Conservation (phyloP, 2,329 filamentous ascomycete species). For the Sodiomyces alkalinus region DNA sequence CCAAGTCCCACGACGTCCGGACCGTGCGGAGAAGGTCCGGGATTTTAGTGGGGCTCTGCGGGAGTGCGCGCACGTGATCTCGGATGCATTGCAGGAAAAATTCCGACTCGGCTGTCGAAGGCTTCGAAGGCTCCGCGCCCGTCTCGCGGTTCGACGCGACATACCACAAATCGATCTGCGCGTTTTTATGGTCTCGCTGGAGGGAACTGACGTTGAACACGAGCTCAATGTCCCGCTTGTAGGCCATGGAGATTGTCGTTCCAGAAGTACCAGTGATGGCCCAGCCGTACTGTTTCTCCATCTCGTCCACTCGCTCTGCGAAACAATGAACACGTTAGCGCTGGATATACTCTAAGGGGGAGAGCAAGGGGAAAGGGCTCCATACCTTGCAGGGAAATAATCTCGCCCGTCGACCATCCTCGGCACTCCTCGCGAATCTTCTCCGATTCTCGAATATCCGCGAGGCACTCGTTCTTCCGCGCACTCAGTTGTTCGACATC, state of each 20-base stretch:
- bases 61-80: slow-evolving; percentile 47
- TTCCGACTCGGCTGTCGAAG: slow-evolving; percentile 49
- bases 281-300: slow-evolving; percentile 59
- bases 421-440: slow-evolving; percentile 74
- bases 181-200: slow-evolving; percentile 26
- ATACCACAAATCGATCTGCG: slow-evolving; percentile 54
- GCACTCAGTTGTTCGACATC: slow-evolving; percentile 46
- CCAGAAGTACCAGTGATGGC: slow-evolving; percentile 49
- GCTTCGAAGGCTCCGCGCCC: slow-evolving; percentile 35
- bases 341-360: too few species aligned
- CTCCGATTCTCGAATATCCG: slow-evolving; percentile 71
- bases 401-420: slow-evolving; percentile 75
- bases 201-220: slow-evolving; percentile 55
- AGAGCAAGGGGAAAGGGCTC: not conserved
- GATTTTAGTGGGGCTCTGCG: slow-evolving; percentile 40
- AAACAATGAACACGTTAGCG: slow-evolving; percentile 15
- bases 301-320: slow-evolving; percentile 44
- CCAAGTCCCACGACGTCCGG: slow-evolving; percentile 50
- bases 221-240: slow-evolving; percentile 56
- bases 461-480: slow-evolving; percentile 52
- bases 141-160: slow-evolving; percentile 42
- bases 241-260: slow-evolving; percentile 56
- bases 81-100: slow-evolving; percentile 64
- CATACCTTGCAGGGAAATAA: slow-evolving; percentile 61
- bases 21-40: slow-evolving; percentile 44